A percentile compares a stretch with the other conserved stretches of the same genome.
phyloP scores from a whole-genome alignment of 1,139 yeast species.

The Geotrichum candidum region DNA sequence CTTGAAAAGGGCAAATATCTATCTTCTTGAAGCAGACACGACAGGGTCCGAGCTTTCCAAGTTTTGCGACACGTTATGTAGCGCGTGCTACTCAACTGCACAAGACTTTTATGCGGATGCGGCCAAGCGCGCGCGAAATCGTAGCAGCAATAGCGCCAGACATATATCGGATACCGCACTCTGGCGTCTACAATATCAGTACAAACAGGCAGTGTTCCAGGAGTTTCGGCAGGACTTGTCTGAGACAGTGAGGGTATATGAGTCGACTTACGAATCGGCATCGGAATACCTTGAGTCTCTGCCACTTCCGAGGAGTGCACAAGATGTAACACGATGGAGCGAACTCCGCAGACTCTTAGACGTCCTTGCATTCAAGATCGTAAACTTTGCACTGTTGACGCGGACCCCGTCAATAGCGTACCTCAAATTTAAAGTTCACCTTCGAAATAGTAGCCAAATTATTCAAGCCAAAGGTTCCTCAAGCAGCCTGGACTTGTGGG shows the following conservation, averaged over 20 bases:
- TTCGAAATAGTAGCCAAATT: conserved; percentile 39
- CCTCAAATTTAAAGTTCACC: conserved; percentile 58
- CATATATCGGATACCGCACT: conserved; percentile 14
- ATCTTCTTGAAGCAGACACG: conserved; percentile 40
- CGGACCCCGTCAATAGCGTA: conserved; percentile 56
- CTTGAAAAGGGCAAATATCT: conserved; percentile 36
- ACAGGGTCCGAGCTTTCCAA: conserved; percentile 37
- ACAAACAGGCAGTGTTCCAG: conserved; percentile 44
- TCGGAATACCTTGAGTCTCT: conserved; percentile 36
- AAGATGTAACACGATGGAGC: conserved; percentile 34
- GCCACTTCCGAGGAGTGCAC: conserved; percentile 16
- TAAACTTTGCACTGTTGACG: conserved; percentile 54
- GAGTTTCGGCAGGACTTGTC: conserved; percentile 45
- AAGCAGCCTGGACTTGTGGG: conserved; percentile 35
- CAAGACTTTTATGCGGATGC: conserved; percentile 41
- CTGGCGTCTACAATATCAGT: conserved; percentile 46
- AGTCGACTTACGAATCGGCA: conserved; percentile 45
- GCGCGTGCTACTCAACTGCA: conserved; percentile 36
- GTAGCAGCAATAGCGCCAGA: conserved; percentile 23
- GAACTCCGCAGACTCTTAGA: conserved; percentile 51
- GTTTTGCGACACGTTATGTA: conserved; percentile 38
- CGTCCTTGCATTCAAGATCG: conserved; percentile 55
- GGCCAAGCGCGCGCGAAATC: conserved; percentile 38
- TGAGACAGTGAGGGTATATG: conserved; percentile 43
- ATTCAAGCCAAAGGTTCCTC: conserved; percentile 14